These are phyloP conservation scores for Ophiostoma australiae DNA, from an alignment of 2,329 filamentous ascomycete genomes.

Conservation along the genomic window DNA sequence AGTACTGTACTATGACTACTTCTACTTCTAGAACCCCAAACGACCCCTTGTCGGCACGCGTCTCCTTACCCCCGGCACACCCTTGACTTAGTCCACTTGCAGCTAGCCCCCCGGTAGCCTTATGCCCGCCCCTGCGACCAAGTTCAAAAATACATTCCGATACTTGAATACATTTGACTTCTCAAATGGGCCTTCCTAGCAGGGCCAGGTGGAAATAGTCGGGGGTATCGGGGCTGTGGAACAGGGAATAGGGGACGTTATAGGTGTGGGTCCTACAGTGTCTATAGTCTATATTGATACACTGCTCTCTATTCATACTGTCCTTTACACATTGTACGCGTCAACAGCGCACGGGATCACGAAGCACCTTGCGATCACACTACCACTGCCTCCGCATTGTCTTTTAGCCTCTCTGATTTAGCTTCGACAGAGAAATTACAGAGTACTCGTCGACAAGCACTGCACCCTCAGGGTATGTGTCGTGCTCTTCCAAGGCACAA, in stretches of 20 bases:
- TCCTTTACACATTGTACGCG: background rate
- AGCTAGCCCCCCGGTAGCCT: background rate
- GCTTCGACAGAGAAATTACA: background rate
- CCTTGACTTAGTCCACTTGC: background rate
- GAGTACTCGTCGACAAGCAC: background rate
- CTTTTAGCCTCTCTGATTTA: background rate
- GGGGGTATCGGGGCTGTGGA: background rate
- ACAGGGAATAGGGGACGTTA: background rate
- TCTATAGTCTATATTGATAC: background rate
- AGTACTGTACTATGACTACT: background rate
- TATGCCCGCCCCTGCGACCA: background rate
- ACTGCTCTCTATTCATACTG: background rate
- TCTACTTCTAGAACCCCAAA: background rate
- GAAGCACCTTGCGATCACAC: conserved; percentile 6
- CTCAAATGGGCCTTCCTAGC: background rate
- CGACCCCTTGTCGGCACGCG: background rate
- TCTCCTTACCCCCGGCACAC: background rate
- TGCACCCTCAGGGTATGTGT: background rate
- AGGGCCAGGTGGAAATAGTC: background rate
- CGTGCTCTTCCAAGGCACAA: background rate
- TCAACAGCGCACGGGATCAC: conserved; percentile 7
- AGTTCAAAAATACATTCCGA: background rate
- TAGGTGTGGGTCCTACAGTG: background rate
- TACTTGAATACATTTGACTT: background rate
- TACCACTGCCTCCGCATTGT: background rate